A percentile compares a stretch with the other conserved stretches of the same genome.
Conservation (phyloP, 345 rosid species). For the Salix caprea region DNA sequence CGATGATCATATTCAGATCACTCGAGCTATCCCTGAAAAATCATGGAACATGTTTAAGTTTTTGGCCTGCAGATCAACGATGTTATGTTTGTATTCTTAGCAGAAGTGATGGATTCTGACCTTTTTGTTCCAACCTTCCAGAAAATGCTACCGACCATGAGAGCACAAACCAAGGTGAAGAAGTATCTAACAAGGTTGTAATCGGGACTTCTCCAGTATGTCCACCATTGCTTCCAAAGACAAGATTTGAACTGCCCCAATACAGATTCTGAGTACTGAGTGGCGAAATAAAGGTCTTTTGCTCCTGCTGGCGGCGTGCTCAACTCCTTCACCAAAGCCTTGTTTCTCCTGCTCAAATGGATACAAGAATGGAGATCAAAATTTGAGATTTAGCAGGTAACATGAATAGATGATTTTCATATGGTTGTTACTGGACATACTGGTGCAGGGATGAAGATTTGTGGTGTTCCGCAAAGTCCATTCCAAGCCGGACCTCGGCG, state of each 20-base stretch:
- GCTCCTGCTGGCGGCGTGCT: conserved; percentile 43
- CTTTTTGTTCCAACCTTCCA: conserved; percentile 43
- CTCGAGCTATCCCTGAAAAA: conserved; percentile 30
- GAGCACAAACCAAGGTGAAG: conserved; percentile 36
- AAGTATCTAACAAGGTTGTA: conserved; percentile 40
- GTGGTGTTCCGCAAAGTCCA: conserved; percentile 46
- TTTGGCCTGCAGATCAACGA: not conserved
- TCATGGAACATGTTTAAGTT: not conserved
- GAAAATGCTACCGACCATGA: conserved; percentile 41
- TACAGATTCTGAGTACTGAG: conserved; percentile 35
- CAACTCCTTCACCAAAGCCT: conserved; percentile 37
- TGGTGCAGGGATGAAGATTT: conserved; percentile 33
- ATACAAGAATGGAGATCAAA: not conserved
- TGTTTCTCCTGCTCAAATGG: conserved; percentile 31
- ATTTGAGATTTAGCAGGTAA: not conserved
- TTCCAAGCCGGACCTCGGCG: conserved; percentile 37
- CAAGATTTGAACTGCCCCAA: conserved; percentile 52
- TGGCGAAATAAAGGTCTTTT: conserved; percentile 35
- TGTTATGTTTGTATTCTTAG: not conserved
- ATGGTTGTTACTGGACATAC: conserved; percentile 23
- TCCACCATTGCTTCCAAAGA: conserved; percentile 56
- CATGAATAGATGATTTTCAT: not conserved
- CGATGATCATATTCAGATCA: conserved; percentile 43
- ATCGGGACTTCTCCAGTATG: conserved; percentile 55
- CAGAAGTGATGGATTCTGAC: conserved; percentile 10